These are phyloP conservation scores for Rhizophagus prolifer DNA, from an alignment of 192 early-diverging fungal genomes.

Conservation along the genomic window DNA sequence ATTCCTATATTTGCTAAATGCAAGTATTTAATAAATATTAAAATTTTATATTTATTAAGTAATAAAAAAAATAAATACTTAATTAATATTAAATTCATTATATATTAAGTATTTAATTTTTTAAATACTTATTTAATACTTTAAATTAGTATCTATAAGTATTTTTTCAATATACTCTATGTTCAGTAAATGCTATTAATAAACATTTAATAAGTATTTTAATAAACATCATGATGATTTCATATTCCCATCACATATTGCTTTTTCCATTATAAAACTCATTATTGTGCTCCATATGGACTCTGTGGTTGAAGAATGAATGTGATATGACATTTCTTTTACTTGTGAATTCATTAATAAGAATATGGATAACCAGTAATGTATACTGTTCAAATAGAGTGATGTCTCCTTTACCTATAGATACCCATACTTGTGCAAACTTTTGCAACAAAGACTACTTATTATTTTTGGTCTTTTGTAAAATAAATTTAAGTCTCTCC, in stretches of 20 bases:
- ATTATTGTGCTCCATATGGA: constrained; percentile 17
- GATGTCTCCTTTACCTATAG: not conserved
- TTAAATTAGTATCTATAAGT: no score
- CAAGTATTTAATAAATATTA: no score
- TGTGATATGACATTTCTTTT: constrained; percentile 12
- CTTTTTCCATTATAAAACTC: not conserved
- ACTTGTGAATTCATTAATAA: constrained; percentile 7
- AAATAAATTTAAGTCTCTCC: constrained; percentile 13
- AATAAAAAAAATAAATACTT: no score
- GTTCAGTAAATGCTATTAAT: no score
- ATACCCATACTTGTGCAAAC: constrained; percentile 3
- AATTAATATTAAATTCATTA: no score
- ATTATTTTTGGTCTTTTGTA: constrained; percentile 15
- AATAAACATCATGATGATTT: no score
- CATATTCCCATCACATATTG: not conserved
- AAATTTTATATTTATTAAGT: no score
- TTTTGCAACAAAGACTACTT: constrained; percentile 6
- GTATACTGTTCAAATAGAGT: constrained; percentile 11
- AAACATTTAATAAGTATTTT: no score
- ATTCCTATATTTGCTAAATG: no score
- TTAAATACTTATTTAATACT: no score
- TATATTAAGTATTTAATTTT: no score
- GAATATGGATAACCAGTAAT: not conserved
- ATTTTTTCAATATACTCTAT: no score
- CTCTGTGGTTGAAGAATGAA: not conserved